phyloP scores from a whole-genome alignment of 768 basidiomycete species.

The Hypholoma fasciculare region DNA sequence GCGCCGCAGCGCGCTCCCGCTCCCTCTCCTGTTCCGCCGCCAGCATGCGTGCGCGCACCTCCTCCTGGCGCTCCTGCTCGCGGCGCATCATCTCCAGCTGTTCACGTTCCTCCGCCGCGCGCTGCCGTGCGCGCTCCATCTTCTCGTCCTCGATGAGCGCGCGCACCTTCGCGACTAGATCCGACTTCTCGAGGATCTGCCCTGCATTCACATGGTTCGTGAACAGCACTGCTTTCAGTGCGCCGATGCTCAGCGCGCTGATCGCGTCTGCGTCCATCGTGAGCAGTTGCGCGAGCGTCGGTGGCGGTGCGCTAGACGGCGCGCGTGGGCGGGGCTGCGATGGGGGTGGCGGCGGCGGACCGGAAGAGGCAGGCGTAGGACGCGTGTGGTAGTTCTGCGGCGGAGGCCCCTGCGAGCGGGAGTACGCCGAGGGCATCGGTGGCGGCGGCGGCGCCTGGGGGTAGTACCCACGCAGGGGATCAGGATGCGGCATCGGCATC shows the following conservation, averaged over 20 bases:
- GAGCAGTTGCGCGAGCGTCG: slow-evolving; percentile 70
- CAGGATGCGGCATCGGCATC: slow-evolving; percentile 21
- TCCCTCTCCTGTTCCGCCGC: slow-evolving; percentile 29
- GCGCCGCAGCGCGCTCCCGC: not conserved
- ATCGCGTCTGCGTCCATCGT: slow-evolving; percentile 58
- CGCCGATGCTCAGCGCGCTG: slow-evolving; percentile 60
- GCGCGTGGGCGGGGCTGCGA: slow-evolving; percentile 43
- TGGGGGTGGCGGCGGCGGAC: slow-evolving; percentile 16
- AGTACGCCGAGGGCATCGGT: slow-evolving; percentile 2
- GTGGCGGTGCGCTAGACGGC: slow-evolving; percentile 45
- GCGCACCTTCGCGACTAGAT: slow-evolving; percentile 73
- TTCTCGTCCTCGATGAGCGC: slow-evolving; percentile 66
- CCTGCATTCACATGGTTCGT: slow-evolving; percentile 81
- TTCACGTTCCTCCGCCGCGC: slow-evolving; percentile 44
- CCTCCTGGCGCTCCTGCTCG: slow-evolving; percentile 38
- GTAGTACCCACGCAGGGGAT: slow-evolving; percentile 12
- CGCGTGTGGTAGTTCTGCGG: slow-evolving; percentile 14
- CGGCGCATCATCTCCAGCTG: slow-evolving; percentile 41
- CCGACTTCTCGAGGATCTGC: slow-evolving; percentile 82
- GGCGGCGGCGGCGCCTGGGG: slow-evolving; percentile 15
- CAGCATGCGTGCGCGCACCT: slow-evolving; percentile 37
- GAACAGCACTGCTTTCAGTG: slow-evolving; percentile 79
- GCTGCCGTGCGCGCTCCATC: slow-evolving; percentile 49
- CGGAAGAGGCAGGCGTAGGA: slow-evolving; percentile 14
- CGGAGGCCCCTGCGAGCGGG: slow-evolving; percentile 19